Evolutionary conservation across 208 protist species (phyloP).

Genomic region (Crithidia sp.): DNA sequence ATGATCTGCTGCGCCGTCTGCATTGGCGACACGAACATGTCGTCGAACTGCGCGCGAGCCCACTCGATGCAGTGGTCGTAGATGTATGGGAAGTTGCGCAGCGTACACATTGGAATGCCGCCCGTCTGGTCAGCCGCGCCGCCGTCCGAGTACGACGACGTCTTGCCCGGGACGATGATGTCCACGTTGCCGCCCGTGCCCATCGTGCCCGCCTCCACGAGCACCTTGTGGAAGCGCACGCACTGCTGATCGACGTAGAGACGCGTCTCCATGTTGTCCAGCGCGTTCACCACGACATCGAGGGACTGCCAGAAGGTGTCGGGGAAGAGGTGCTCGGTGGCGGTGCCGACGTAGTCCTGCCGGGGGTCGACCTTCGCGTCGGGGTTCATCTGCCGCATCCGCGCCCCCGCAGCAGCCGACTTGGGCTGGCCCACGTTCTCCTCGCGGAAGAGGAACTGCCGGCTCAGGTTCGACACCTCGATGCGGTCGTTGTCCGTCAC

Average conservation of each 20-base stretch:
- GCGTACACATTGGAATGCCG: slow-evolving; percentile 99
- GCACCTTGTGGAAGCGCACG: slow-evolving; percentile 96
- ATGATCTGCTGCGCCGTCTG: slow-evolving; percentile 83
- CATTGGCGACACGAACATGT: slow-evolving; percentile 90
- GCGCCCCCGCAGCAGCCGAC: slow-evolving; percentile 91
- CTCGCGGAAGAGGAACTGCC: slow-evolving; percentile 99
- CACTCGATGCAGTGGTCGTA: slow-evolving; percentile 99
- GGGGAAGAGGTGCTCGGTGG: slow-evolving; percentile 96
- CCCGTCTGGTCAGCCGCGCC: slow-evolving; percentile 96
- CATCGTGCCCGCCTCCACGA: slow-evolving; percentile 99
- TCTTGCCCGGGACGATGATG: slow-evolving; percentile 97
- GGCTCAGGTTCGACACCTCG: slow-evolving; percentile 99
- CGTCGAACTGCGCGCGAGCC: slow-evolving; percentile 93
- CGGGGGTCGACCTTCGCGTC: slow-evolving; percentile 76
- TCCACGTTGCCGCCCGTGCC: slow-evolving; percentile 99
- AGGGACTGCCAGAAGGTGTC: slow-evolving; percentile 97
- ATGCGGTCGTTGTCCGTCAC: slow-evolving; percentile 99
- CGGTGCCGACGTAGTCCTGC: slow-evolving; percentile 93
- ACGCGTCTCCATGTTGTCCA: slow-evolving; percentile 99
- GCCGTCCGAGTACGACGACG: slow-evolving; percentile 97
- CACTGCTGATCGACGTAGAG: slow-evolving; percentile 96
- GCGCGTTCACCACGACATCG: slow-evolving; percentile 97
- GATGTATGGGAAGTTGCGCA: slow-evolving; percentile 99
- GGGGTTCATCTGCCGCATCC: slow-evolving; percentile 96
- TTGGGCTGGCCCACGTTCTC: slow-evolving; percentile 97